These are phyloP conservation scores for Mucuna pruriens DNA, from an alignment of 306 rosid species.

Conservation along the genomic window DNA sequence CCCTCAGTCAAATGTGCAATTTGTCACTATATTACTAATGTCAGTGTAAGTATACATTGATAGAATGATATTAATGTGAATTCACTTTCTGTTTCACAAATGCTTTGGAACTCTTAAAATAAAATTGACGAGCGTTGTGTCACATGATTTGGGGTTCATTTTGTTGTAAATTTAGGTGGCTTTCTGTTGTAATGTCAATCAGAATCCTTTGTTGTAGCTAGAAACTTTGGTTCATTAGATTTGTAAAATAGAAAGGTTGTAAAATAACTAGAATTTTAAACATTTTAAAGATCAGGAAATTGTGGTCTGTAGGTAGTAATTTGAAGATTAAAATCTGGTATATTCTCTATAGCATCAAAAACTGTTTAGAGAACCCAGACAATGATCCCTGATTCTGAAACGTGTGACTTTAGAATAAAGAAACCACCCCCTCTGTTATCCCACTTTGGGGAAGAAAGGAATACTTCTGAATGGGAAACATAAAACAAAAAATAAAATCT, in stretches of 20 bases:
- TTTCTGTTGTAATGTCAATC: not conserved
- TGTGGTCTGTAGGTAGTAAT: not conserved
- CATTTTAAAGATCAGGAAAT: not conserved
- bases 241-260: not conserved
- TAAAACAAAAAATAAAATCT: not conserved
- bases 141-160: slow-evolving; percentile 1
- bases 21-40: slow-evolving; percentile 73
- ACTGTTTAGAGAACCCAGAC: no score
- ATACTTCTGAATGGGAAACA: not conserved
- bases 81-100: not conserved
- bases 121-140: not conserved
- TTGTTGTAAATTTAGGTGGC: not conserved
- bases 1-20: slow-evolving; percentile 85
- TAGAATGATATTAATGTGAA: not conserved
- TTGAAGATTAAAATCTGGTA: not conserved
- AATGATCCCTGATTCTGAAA: not conserved
- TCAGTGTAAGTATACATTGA: slow-evolving; percentile 57
- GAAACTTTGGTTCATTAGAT: not conserved
- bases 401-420: not conserved
- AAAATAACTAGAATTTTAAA: not conserved
- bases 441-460: not conserved
- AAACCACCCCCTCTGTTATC: not conserved
- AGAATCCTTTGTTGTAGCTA: not conserved
- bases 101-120: not conserved
- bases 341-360: not conserved